A percentile compares a stretch with the other conserved stretches of the same genome.
phyloP scores from a whole-genome alignment of 1,284 basidiomycete species.

The Fereydounia khargensis region DNA sequence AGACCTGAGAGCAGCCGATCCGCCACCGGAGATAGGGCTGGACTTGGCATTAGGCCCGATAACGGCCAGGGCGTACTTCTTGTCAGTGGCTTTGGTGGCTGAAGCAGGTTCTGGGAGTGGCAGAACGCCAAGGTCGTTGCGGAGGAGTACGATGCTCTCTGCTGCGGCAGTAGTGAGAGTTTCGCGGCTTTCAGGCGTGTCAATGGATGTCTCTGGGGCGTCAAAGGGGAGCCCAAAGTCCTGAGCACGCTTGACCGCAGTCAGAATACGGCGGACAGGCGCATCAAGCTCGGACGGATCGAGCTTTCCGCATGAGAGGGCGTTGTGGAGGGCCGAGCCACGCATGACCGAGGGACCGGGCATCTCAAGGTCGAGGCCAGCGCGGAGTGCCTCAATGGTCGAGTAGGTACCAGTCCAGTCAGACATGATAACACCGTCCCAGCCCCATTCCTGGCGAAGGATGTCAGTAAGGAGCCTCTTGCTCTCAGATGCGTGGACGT shows the following conservation, averaged over 20 bases:
- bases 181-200: background rate
- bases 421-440: slow-evolving; percentile 68
- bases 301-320: slow-evolving; percentile 1
- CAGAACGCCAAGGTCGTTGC: slow-evolving; percentile 20
- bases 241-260: background rate
- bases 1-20: no score
- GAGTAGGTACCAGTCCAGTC: slow-evolving; percentile 14
- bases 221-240: background rate
- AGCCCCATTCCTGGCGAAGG: slow-evolving; percentile 71
- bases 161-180: slow-evolving; percentile 15
- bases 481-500: slow-evolving; percentile 69
- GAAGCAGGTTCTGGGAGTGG: background rate
- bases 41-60: background rate
- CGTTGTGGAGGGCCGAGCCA: slow-evolving; percentile 1
- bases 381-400: background rate
- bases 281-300: background rate
- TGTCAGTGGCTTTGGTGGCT: background rate
- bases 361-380: slow-evolving; percentile 7
- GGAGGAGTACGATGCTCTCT: slow-evolving; percentile 66
- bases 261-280: background rate
- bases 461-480: slow-evolving; percentile 67
- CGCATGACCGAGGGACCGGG: no score
- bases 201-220: background rate
- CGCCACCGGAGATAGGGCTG: background rate
- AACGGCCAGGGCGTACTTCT: background rate